Evolutionary conservation across 108 stramenopile species (phyloP).

Genomic region (Cyclotella atomus): DNA sequence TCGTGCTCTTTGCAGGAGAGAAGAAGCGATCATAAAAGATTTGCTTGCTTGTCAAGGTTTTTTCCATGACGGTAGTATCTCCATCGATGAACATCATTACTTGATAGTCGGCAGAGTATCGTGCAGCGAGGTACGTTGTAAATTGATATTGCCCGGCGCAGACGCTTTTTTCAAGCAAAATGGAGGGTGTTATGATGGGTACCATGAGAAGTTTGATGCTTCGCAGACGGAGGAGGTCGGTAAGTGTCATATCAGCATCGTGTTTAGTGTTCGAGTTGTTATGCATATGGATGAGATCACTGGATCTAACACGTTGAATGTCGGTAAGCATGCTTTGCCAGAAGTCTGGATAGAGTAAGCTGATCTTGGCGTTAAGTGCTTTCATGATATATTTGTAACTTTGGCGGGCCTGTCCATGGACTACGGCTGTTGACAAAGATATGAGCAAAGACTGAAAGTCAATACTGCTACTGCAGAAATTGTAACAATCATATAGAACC

Average conservation of each 20-base stretch:
- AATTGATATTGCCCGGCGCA: constrained; percentile 32
- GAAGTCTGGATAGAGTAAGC: constrained; percentile 3
- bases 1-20: constrained; percentile 4
- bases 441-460: neutral
- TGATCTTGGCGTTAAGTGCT: constrained; percentile 7
- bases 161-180: constrained; percentile 22
- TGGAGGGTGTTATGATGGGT: constrained; percentile 18
- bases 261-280: neutral
- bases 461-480: too few species aligned
- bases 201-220: constrained; percentile 23
- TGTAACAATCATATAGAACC: neutral
- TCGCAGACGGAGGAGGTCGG: constrained; percentile 17
- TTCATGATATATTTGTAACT: constrained; percentile 11
- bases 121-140: constrained; percentile 19
- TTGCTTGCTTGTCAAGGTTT: neutral
- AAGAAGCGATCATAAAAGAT: constrained; percentile 32
- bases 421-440: constrained; percentile 8
- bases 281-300: constrained; percentile 21
- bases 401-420: constrained; percentile 24
- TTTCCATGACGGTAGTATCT: constrained; percentile 27
- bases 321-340: neutral
- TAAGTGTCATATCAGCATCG: neutral
- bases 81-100: constrained; percentile 33
- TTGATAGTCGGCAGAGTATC: constrained; percentile 35
- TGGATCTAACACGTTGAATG: neutral